phyloP scores from a whole-genome alignment of 139 green algal species.

The Axilococcus clingmanii region DNA sequence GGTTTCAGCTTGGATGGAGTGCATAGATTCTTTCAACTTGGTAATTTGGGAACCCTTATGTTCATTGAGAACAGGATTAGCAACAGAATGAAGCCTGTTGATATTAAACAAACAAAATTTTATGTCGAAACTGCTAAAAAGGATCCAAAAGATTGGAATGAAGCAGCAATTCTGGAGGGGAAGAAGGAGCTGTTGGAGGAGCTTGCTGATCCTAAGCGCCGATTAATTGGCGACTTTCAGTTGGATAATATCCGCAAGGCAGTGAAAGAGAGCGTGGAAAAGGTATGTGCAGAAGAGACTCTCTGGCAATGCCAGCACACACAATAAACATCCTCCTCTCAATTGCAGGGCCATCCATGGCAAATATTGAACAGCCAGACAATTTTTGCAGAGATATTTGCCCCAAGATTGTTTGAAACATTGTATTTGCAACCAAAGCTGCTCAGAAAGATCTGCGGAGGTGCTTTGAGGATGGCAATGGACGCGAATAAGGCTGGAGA shows the following conservation, averaged over 20 bases:
- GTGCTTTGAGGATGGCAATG: too few species aligned
- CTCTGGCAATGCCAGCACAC: too few species aligned
- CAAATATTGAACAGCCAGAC: too few species aligned
- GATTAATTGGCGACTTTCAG: constrained; percentile 10
- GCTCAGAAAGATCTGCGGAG: too few species aligned
- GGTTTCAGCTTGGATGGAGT: background rate
- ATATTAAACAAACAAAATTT: constrained; percentile 3
- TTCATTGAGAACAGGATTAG: constrained; percentile 10
- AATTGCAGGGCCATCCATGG: too few species aligned
- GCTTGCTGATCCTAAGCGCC: constrained; percentile 4
- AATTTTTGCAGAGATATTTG: too few species aligned
- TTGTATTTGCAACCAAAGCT: too few species aligned
- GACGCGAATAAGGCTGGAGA: too few species aligned
- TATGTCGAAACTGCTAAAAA: constrained; percentile 12
- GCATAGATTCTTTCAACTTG: constrained; percentile 13
- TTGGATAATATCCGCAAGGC: constrained; percentile 1
- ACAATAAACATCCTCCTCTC: too few species aligned
- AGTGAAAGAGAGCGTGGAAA: constrained; percentile 12
- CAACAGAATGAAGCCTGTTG: background rate
- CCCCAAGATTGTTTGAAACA: too few species aligned
- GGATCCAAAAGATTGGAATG: constrained; percentile 6
- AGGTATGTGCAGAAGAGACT: too few species aligned
- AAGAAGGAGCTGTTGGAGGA: background rate
- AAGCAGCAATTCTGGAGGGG: background rate
- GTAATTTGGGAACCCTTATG: too few species aligned